phyloP scores from a whole-genome alignment of 371 early-diverging fungal genomes.

The Dichotomocladium elegans region DNA sequence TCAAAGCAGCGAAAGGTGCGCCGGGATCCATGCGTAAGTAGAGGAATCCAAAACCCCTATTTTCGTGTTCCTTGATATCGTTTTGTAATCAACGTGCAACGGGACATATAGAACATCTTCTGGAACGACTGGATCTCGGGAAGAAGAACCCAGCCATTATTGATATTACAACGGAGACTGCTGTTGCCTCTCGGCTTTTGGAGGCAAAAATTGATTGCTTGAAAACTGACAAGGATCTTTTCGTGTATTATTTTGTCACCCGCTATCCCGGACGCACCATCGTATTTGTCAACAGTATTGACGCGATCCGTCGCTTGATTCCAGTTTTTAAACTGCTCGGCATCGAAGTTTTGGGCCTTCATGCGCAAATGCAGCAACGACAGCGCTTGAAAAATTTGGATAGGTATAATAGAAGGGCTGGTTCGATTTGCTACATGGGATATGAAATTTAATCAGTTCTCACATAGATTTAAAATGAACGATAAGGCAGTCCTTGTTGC shows the following conservation, averaged over 20 bases:
- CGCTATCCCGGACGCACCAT: slow-evolving; percentile 89
- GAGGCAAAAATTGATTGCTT: slow-evolving; percentile 87
- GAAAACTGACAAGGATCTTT: slow-evolving; percentile 81
- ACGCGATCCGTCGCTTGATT: slow-evolving; percentile 81
- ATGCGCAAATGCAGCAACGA: slow-evolving; percentile 94
- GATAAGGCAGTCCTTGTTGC: slow-evolving; percentile 75
- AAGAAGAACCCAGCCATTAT: slow-evolving; percentile 68
- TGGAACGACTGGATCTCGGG: slow-evolving; percentile 70
- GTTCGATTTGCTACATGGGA: no score
- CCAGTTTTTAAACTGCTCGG: slow-evolving; percentile 75
- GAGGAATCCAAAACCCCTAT: not conserved
- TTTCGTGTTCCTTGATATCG: not conserved
- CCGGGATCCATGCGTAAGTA: slow-evolving; percentile 29
- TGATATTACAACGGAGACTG: slow-evolving; percentile 62
- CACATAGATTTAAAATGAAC: slow-evolving; percentile 68
- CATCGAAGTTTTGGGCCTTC: slow-evolving; percentile 70
- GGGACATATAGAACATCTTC: slow-evolving; percentile 53
- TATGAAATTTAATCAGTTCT: no score
- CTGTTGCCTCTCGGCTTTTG: slow-evolving; percentile 63
- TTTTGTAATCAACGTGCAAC: no score
- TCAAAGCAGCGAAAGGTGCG: slow-evolving; percentile 25
- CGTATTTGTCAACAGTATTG: slow-evolving; percentile 94
- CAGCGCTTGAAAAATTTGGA: slow-evolving; percentile 92
- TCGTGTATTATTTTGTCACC: slow-evolving; percentile 81
- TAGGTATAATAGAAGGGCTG: slow-evolving; percentile 39